phyloP scores from a whole-genome alignment of 495 filamentous ascomycete species.

The Cryomyces minteri region DNA sequence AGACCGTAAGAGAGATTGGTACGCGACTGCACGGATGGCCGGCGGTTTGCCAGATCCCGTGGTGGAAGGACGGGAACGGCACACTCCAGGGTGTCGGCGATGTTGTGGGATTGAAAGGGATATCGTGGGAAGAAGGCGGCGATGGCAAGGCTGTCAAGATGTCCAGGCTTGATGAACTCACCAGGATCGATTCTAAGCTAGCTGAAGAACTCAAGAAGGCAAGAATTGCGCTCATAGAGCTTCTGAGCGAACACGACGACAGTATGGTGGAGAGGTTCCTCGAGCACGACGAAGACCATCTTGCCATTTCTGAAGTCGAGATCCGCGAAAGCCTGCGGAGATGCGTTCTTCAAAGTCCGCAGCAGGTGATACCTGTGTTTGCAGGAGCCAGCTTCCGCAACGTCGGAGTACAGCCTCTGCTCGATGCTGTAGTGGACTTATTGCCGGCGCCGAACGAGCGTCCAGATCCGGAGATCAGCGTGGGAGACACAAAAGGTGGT shows the following conservation, averaged over 20 bases:
- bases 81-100: conserved; percentile 69
- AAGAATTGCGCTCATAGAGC: conserved; percentile 60
- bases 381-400: conserved; percentile 87
- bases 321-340: conserved; percentile 60
- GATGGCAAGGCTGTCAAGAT: conserved; percentile 47
- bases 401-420: conserved; percentile 81
- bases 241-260: conserved; percentile 77
- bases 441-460: conserved; percentile 69
- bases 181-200: conserved; percentile 30
- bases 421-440: conserved; percentile 74
- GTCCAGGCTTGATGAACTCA: conserved; percentile 30
- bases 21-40: conserved; percentile 67
- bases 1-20: conserved; percentile 72
- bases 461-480: conserved; percentile 57
- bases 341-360: conserved; percentile 38
- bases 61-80: conserved; percentile 62
- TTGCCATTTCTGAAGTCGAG: conserved; percentile 39
- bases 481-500: conserved; percentile 32
- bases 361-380: conserved; percentile 63
- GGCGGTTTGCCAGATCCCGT: conserved; percentile 84
- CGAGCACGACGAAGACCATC: conserved; percentile 51
- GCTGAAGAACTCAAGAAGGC: conserved; percentile 57
- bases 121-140: conserved; percentile 38
- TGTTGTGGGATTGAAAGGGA: conserved; percentile 37
- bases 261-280: conserved; percentile 68